These are phyloP conservation scores for Exophiala xenobiotica DNA, from an alignment of 2,329 filamentous ascomycete species.

Conservation along the genomic window DNA sequence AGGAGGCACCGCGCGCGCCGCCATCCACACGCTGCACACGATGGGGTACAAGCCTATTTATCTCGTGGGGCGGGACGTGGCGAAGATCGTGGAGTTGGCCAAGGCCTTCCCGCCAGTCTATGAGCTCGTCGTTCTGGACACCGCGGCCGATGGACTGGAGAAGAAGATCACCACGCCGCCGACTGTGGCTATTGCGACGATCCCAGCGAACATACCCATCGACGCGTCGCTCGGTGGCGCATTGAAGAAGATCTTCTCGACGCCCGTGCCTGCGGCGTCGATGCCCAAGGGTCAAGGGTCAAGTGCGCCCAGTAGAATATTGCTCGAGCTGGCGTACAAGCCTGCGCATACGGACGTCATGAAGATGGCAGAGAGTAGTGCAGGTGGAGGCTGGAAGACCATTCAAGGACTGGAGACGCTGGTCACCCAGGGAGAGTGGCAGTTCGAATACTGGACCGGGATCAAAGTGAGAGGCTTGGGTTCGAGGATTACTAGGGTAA, in stretches of 20 bases:
- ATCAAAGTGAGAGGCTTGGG: conserved; percentile 46
- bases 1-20: conserved; percentile 87
- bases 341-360: conserved; percentile 81
- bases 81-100: conserved; percentile 67
- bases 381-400: conserved; percentile 81
- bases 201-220: conserved; percentile 83
- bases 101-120: conserved; percentile 72
- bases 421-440: conserved; percentile 79
- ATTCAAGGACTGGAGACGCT: conserved; percentile 87
- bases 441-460: conserved; percentile 83
- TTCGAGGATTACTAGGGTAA: conserved; percentile 40
- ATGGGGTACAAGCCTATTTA: conserved; percentile 87
- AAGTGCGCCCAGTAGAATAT: conserved; percentile 21
- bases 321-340: conserved; percentile 97
- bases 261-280: neutral
- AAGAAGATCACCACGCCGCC: conserved; percentile 43
- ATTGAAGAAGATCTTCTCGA: conserved; percentile 55
- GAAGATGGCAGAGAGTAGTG: conserved; percentile 69
- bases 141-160: conserved; percentile 24
- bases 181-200: conserved; percentile 79
- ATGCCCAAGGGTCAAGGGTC: conserved; percentile 13
- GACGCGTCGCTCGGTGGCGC: conserved; percentile 68
- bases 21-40: conserved; percentile 80
- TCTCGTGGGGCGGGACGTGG: conserved; percentile 72
- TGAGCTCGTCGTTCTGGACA: conserved; percentile 64